Conservation (phyloP, 371 early-diverging fungal species). For the Choanephora cucurbitarum region DNA sequence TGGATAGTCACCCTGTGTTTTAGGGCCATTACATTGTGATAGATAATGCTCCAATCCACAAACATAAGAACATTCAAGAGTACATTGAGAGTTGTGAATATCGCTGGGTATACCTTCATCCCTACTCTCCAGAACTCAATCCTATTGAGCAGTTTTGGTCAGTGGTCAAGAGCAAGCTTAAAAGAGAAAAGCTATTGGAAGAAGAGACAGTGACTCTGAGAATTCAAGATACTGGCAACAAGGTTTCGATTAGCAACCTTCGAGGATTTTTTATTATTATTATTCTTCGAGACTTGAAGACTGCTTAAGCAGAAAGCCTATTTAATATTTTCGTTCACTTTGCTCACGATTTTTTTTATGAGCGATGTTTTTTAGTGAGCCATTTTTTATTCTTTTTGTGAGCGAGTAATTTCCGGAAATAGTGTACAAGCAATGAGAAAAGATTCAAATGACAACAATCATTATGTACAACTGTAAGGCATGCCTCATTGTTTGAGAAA, state of each 20-base stretch:
- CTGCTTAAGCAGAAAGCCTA: conserved; percentile 11
- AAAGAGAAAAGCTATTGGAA: conserved; percentile 14
- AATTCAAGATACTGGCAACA: conserved; percentile 8
- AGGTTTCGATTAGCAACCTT: conserved; percentile 8
- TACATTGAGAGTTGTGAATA: conserved; percentile 22
- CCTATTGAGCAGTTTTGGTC: conserved; percentile 23
- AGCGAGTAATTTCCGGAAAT: too few species aligned
- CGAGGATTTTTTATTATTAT: conserved; percentile 13
- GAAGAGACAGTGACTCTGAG: conserved; percentile 10
- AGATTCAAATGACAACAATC: not conserved
- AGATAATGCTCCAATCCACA: conserved; percentile 17
- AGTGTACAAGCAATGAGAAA: not conserved
- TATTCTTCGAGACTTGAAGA: conserved; percentile 2
- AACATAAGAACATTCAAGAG: conserved; percentile 17
- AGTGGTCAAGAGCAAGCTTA: conserved; percentile 9
- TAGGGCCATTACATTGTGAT: conserved; percentile 20
- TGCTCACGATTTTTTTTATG: too few species aligned
- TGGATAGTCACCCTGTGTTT: conserved; percentile 17
- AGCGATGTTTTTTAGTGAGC: too few species aligned
- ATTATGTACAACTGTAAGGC: not conserved
- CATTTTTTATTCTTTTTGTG: too few species aligned
- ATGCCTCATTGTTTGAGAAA: not conserved
- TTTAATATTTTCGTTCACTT: conserved; percentile 7
- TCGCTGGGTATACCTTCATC: conserved; percentile 22
- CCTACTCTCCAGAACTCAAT: conserved; percentile 16